A percentile compares a stretch with the other conserved stretches of the same genome.
These are phyloP conservation scores for Suillus luteus DNA, from an alignment of 768 basidiomycete genomes.

Conservation along the genomic window DNA sequence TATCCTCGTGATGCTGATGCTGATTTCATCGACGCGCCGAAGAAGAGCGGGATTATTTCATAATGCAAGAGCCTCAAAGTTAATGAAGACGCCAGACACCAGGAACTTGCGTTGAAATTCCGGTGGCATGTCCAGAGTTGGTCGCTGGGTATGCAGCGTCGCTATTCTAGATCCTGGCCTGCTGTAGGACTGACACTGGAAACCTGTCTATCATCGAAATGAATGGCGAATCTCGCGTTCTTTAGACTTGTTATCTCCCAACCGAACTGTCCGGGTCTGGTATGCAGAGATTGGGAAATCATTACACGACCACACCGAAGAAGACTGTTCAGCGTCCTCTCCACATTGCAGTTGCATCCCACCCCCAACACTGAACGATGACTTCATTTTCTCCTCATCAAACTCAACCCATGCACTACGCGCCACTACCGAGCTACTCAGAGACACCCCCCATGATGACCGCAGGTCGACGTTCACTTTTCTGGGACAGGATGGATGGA, in stretches of 20 bases:
- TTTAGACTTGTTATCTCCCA: slow-evolving; percentile 78
- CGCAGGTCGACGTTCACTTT: too few species aligned
- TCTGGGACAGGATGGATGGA: too few species aligned
- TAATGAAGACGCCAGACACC: slow-evolving; percentile 37
- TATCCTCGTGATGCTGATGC: slow-evolving; percentile 56
- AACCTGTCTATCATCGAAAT: slow-evolving; percentile 83
- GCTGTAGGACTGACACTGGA: slow-evolving; percentile 72
- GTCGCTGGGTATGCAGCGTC: too few species aligned
- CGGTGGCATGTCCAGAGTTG: too few species aligned
- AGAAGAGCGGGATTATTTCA: slow-evolving; percentile 24
- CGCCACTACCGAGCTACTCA: background rate
- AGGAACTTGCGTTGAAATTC: slow-evolving; percentile 68
- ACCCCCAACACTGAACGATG: too few species aligned
- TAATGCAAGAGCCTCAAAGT: too few species aligned
- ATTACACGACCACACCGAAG: too few species aligned
- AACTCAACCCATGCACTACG: too few species aligned
- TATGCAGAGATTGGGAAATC: too few species aligned
- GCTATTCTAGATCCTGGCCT: slow-evolving; percentile 65
- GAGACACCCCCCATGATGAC: too few species aligned
- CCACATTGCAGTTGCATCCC: slow-evolving; percentile 46
- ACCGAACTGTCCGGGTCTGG: slow-evolving; percentile 31
- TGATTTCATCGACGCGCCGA: slow-evolving; percentile 38
- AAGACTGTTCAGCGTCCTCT: slow-evolving; percentile 39
- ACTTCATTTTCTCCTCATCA: too few species aligned
- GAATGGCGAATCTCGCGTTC: slow-evolving; percentile 89